Conservation (phyloP, 2,329 filamentous ascomycete species). For the Clarireedia homoeocarpa region DNA sequence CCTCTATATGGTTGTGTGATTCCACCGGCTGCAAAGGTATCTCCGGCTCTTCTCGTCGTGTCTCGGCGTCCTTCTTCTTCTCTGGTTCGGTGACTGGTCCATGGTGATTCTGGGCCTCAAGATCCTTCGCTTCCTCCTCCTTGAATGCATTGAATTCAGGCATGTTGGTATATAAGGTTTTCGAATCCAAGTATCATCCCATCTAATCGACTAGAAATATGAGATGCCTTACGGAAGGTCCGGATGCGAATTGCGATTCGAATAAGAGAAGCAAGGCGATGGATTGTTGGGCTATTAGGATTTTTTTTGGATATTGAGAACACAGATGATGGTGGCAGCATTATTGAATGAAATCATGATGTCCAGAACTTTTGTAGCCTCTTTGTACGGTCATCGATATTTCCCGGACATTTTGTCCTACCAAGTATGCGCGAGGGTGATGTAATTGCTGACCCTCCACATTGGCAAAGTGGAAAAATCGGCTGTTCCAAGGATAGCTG, state of each 20-base stretch:
- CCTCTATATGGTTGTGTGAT: background rate
- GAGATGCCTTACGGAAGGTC: background rate
- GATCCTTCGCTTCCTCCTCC: conserved; percentile 2
- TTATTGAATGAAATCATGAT: background rate
- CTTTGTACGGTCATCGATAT: background rate
- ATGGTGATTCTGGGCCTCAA: background rate
- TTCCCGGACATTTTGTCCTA: background rate
- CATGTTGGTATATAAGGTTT: background rate
- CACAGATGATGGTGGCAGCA: background rate
- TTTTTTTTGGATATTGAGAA: background rate
- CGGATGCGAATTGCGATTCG: background rate
- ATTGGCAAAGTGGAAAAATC: background rate
- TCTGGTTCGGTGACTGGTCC: background rate
- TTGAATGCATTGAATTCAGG: conserved; percentile 9
- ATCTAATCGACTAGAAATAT: background rate
- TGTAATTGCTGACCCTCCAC: conserved; percentile 4
- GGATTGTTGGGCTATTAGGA: background rate
- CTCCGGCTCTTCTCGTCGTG: background rate
- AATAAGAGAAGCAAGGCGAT: background rate
- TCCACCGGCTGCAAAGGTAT: background rate
- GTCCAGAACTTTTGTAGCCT: background rate
- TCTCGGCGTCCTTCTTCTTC: background rate
- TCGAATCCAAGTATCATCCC: background rate
- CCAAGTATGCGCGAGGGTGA: background rate
- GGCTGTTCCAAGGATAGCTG: background rate